Base-by-base conservation (phyloP, 805 yeast species). In the Ogataea wickerhamii region DNA sequence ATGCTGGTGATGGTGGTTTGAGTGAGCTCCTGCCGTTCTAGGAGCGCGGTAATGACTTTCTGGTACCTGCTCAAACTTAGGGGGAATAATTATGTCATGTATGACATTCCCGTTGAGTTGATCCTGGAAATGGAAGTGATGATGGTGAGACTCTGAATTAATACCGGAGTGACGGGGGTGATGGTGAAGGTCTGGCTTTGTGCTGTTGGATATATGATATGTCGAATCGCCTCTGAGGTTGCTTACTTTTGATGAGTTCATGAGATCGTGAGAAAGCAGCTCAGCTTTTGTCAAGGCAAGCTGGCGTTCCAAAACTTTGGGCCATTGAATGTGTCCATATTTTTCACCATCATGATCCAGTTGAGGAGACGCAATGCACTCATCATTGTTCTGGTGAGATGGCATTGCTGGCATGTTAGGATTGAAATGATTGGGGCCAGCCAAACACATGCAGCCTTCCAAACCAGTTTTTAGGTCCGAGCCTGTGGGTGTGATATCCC, bases 71-170 rank as follows among this genome's bases (percentile, higher is more conserved):
- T 8, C 8, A 14, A 14, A 26, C 11, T 26, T 8, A 7, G 29
- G 47, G 7, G 63, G 61, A 13, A 58, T 48, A 6, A 58, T 58
- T 17, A 58, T 48, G 26, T 58, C 59, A 34, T 54, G 52, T 6
- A 56, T 42, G 10, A 44, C 21, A 18, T 47, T 46, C 20, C 61
- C 61, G 29, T 55, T 51, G 5, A 45, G 27, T 31, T 48, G 44
- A 29, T 58, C 59, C 37, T 55, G 55, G 35, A 54, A 49, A 24
- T 56, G 61, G n/a, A 55, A 41, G 44, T 58, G 63, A 28, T 53
- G 59, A 37, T 56, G 59, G 26, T 58, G 61, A 16, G 12, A 7
- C 18, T 29, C 32, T 16, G 11, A 13, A 18, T 7, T 10, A 8
- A 7, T 7, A 10, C 20, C 6, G 10, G 6, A 11, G 22, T 10